Percentiles rank a stretch among this genome's conserved stretches.
Evolutionary conservation across 805 yeast species (phyloP).

Genomic region (Starmerella apicola): DNA sequence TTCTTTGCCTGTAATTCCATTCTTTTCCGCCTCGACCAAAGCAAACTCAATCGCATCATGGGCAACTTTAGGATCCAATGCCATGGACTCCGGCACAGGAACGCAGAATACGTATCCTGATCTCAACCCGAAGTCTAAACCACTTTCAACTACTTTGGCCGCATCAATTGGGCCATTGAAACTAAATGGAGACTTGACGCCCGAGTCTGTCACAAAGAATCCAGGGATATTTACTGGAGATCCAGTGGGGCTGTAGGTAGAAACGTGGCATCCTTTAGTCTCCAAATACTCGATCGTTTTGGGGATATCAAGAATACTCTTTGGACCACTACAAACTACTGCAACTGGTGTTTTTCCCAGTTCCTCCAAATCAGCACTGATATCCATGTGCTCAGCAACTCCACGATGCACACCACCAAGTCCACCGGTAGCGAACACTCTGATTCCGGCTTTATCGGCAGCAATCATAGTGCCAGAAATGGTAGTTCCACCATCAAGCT

Average conservation of each 20-base stretch:
- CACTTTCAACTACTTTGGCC: conserved; percentile 44
- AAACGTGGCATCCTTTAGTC: conserved; percentile 81
- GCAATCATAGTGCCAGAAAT: conserved; percentile 81
- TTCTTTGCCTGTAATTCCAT: conserved; percentile 54
- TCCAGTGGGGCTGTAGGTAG: conserved; percentile 42
- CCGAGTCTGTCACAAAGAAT: conserved; percentile 66
- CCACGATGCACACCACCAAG: conserved; percentile 84
- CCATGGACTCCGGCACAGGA: conserved; percentile 60
- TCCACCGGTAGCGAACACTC: conserved; percentile 87
- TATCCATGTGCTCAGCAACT: conserved; percentile 62
- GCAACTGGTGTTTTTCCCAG: conserved; percentile 70
- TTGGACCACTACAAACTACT: conserved; percentile 90
- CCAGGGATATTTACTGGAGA: conserved; percentile 52
- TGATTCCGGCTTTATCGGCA: conserved; percentile 61
- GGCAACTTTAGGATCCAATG: conserved; percentile 45
- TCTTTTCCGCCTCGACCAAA: conserved; percentile 38
- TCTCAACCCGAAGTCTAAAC: conserved; percentile 37
- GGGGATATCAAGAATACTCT: conserved; percentile 67
- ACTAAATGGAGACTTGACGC: conserved; percentile 54
- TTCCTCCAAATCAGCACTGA: conserved; percentile 80
- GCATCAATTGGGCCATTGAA: conserved; percentile 45
- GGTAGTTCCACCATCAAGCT: conserved; percentile 75
- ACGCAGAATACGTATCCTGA: conserved; percentile 71
- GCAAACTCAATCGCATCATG: conserved; percentile 47
- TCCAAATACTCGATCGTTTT: conserved; percentile 77